These are phyloP conservation scores for Vitis labrusca DNA, from an alignment of 164 flowering plant genomes.

Conservation along the genomic window DNA sequence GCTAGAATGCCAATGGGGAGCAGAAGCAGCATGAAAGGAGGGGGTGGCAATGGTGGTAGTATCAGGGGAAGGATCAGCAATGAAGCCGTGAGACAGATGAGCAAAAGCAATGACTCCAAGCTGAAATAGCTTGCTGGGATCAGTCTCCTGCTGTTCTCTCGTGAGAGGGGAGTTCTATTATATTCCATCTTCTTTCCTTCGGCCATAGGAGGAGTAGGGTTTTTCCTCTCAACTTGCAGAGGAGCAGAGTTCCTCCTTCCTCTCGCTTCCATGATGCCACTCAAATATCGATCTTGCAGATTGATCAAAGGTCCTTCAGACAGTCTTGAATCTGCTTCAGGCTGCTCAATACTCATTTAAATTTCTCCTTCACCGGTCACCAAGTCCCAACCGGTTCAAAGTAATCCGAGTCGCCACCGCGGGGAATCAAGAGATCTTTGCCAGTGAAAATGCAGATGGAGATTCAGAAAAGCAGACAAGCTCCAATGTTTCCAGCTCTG, in stretches of 20 bases:
- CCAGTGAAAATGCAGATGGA: background rate
- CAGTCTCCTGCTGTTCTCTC: constrained; percentile 25
- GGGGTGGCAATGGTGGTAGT: constrained; percentile 91
- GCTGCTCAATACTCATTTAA: constrained; percentile 27
- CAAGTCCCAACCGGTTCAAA: no score
- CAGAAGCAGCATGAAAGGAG: constrained; percentile 79
- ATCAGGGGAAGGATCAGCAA: constrained; percentile 74
- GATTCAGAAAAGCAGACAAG: background rate
- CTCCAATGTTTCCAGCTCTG: background rate
- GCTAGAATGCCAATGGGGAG: constrained; percentile 69
- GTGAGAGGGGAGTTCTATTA: constrained; percentile 21
- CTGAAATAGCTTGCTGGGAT: constrained; percentile 53
- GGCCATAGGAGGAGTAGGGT: background rate
- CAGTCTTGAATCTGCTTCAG: constrained; percentile 15
- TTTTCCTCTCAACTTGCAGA: background rate
- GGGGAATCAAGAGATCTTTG: no score
- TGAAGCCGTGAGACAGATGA: constrained; percentile 62
- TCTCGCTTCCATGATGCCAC: constrained; percentile 27
- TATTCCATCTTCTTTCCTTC: constrained; percentile 21
- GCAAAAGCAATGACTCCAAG: constrained; percentile 56
- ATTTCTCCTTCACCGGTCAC: background rate
- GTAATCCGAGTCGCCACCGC: no score
- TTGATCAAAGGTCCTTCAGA: constrained; percentile 12
- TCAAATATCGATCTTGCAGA: constrained; percentile 10
- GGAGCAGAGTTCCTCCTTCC: constrained; percentile 10